Percentiles rank a stretch among this genome's conserved stretches.
Conservation (phyloP, 345 rosid species). For the Citrus hindsii region DNA sequence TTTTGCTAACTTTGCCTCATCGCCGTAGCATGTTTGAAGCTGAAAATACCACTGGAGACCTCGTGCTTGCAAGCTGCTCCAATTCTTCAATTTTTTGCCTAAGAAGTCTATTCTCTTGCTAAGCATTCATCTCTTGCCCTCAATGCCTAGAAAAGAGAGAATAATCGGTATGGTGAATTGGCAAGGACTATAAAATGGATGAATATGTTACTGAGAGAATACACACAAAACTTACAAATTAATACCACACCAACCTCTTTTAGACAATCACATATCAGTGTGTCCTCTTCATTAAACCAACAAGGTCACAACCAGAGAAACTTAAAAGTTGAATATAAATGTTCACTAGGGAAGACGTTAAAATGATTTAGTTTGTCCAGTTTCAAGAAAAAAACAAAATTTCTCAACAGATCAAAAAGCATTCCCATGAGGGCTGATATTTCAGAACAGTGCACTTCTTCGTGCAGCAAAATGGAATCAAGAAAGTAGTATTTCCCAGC, state of each 20-base stretch:
- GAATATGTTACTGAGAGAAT: neutral
- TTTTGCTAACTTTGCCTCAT: conserved; percentile 28
- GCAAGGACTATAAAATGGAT: neutral
- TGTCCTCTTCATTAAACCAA: neutral
- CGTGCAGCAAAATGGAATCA: neutral
- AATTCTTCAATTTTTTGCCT: conserved; percentile 56
- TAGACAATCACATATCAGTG: neutral
- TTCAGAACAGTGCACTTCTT: neutral
- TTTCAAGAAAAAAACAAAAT: neutral
- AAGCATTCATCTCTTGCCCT: conserved; percentile 61
- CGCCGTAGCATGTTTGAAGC: conserved; percentile 38
- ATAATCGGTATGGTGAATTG: neutral
- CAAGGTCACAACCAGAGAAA: neutral
- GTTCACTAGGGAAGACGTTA: no score
- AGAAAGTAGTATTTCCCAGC: neutral
- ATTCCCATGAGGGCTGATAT: neutral
- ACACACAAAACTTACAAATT: neutral
- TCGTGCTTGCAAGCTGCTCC: conserved; percentile 65
- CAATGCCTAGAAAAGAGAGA: conserved; percentile 40
- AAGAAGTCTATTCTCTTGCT: conserved; percentile 53
- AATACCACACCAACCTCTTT: neutral
- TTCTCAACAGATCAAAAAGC: neutral
- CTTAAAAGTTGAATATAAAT: neutral
- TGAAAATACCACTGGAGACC: conserved; percentile 63
- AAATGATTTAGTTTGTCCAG: neutral